phyloP scores from a whole-genome alignment of 257 asterid species.

The Solanum tacnaense region DNA sequence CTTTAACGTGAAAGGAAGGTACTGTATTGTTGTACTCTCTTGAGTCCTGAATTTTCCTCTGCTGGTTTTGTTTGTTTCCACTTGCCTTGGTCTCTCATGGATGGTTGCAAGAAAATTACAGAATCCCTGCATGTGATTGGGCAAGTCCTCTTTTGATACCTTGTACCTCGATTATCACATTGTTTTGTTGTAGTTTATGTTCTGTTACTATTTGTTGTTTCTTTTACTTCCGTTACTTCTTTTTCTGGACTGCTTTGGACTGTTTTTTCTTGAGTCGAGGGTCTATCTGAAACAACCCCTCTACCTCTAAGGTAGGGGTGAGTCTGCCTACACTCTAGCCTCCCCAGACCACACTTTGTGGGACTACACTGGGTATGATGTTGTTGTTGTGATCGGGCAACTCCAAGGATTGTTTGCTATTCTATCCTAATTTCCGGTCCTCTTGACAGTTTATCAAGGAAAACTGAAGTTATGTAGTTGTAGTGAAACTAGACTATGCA shows the following conservation, averaged over 20 bases:
- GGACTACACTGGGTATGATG: background rate
- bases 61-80: background rate
- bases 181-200: background rate
- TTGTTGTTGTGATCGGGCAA: background rate
- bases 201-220: background rate
- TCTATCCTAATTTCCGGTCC: background rate
- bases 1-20: conserved; percentile 97
- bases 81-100: background rate
- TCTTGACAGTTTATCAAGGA: background rate
- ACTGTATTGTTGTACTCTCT: background rate
- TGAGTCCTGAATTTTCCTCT: background rate
- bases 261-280: background rate
- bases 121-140: background rate
- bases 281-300: too few species aligned
- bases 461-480: background rate
- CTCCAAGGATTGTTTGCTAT: background rate
- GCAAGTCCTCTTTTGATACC: background rate
- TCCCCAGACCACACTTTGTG: background rate
- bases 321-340: background rate
- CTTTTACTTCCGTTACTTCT: background rate
- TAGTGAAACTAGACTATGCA: background rate
- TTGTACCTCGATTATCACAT: background rate
- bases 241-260: background rate
- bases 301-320: background rate
- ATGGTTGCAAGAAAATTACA: background rate